These are phyloP conservation scores for Steccherinum ochraceum DNA, from an alignment of 768 basidiomycete genomes.

Conservation along the genomic window DNA sequence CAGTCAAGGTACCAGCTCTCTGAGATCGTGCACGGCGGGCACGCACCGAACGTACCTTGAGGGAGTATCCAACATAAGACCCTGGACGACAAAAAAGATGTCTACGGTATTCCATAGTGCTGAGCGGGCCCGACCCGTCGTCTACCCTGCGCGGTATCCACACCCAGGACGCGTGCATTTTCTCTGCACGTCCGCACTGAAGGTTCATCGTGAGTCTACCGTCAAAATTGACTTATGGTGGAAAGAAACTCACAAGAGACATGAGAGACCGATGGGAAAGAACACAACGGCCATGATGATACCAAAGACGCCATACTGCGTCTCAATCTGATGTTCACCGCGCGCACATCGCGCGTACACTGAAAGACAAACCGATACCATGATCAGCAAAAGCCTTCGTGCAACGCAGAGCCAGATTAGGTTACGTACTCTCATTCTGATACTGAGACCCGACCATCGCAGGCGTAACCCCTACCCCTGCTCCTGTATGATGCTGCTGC, in stretches of 20 bases:
- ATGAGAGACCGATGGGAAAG: constrained; percentile 19
- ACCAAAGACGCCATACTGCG: constrained; percentile 15
- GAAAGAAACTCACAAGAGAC: constrained; percentile 15
- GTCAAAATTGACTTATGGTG: not conserved
- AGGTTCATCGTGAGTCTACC: not conserved
- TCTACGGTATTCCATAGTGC: too few relatives aligned
- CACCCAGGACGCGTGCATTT: not conserved
- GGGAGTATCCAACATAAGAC: too few relatives aligned
- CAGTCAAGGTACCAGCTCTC: too few relatives aligned
- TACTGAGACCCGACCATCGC: constrained; percentile 3
- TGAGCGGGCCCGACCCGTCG: too few relatives aligned
- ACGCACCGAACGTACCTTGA: too few relatives aligned
- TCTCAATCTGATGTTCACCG: constrained; percentile 15
- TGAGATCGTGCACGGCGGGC: too few relatives aligned
- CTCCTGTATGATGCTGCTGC: not conserved
- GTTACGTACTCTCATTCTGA: constrained; percentile 1
- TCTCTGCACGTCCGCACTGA: not conserved
- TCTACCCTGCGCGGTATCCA: not conserved
- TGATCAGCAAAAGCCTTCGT: not conserved
- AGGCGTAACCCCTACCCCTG: not conserved
- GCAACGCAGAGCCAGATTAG: not conserved
- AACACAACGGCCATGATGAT: constrained; percentile 17
- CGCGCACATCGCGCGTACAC: constrained; percentile 8
- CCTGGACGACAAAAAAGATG: too few relatives aligned
- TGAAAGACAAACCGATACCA: not conserved